Conservation (phyloP, 202 grass and related monocot species). For the Elaeis oleifera region DNA sequence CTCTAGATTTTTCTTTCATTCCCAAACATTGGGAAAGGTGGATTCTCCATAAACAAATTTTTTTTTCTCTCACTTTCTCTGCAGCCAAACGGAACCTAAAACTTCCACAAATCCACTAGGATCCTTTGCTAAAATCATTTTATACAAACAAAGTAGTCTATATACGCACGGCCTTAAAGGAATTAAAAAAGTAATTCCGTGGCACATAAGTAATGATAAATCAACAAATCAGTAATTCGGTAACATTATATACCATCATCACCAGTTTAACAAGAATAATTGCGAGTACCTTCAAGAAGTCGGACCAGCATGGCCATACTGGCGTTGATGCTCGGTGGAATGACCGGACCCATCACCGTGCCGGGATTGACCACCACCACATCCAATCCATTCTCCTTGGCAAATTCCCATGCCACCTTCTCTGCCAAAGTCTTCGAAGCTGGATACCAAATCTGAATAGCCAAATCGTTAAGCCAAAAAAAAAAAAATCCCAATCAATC, state of each 20-base stretch:
- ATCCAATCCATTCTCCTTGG: slow-evolving; percentile 59
- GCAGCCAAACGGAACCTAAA: no score
- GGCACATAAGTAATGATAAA: no score
- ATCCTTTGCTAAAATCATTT: no score
- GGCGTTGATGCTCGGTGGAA: slow-evolving; percentile 52
- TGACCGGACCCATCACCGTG: slow-evolving; percentile 59
- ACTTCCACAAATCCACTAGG: no score
- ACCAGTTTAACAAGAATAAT: background rate
- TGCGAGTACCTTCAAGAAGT: slow-evolving; percentile 46
- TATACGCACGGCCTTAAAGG: no score
- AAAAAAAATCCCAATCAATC: background rate
- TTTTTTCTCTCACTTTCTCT: no score
- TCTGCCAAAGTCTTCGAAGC: slow-evolving; percentile 73
- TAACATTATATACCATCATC: background rate
- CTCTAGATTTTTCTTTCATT: no score
- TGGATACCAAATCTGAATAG: slow-evolving; percentile 76
- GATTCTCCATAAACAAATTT: no score
- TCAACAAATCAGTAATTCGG: no score
- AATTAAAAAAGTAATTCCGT: no score
- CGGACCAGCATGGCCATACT: slow-evolving; percentile 63
- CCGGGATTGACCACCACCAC: slow-evolving; percentile 68
- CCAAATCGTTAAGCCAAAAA: background rate
- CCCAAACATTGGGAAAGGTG: no score
- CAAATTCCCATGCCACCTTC: slow-evolving; percentile 83
- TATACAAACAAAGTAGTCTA: no score